Base-by-base conservation (phyloP, 1,139 yeast genomes). In the Geotrichum citri-aurantii region DNA sequence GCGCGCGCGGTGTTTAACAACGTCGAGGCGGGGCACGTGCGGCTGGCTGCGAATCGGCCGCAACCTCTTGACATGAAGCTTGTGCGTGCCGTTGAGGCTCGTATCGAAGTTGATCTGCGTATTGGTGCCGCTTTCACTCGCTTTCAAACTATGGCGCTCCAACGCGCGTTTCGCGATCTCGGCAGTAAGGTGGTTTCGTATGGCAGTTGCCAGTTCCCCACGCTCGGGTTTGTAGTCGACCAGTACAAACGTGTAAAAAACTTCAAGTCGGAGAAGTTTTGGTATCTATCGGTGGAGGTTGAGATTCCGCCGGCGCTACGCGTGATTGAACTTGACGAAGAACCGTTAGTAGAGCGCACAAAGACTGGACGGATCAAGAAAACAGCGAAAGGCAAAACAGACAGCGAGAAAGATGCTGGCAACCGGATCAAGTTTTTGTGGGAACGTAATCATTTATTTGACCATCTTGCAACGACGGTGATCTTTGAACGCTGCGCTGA, bases 181-280 rank as follows among this genome's bases (percentile, higher is more conserved):
- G 67, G 56, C 51, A 71, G 54, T 60, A 69, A 56, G 64, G 71
- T 79, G 0, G 75, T 85, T 0, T 89, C 96, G 0, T 92, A 91
- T 70, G 98, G 99, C 0, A 84, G 97, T 0, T 95, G 99, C 70
- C 99, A 95, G 70, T 93, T 93, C 66, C 99, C 99, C 1, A 93
- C 99, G 0, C 75, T 95, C 56, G 98, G 99, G 1, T 95, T 95
- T 73, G 92, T 95, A 0, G 98, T 93, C n/a, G 99, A 95, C 69
- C 76, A 99, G 61, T 91, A 85, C 70, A 84, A 84, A 62, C 77
- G 97, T 58, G 89, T 88, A 27, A 80, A 83, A 68, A 76, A 77
- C 62, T 93, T 93, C 70, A 75, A 79, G 3, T 81, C 89, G 0
- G 98, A 95, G 69, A 80, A 80, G 23, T 92, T 89, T 69, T 95